Base-by-base conservation (phyloP, 2,329 filamentous ascomycete species). In the Colletotrichum theobromicola region DNA sequence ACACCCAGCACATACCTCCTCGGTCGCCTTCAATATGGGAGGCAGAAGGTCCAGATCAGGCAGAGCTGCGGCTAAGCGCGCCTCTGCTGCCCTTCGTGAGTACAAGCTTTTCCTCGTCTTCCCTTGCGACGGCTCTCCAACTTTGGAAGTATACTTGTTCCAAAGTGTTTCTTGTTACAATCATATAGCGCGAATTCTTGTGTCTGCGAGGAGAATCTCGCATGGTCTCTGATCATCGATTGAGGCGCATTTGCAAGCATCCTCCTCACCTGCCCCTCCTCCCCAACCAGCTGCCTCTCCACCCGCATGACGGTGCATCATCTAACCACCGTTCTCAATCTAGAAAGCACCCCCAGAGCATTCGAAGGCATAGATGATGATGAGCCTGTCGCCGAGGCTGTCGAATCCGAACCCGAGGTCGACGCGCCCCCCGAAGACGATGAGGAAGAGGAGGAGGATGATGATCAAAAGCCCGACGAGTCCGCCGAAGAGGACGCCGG, bases 11-110 rank as follows among this genome's bases (percentile, higher is more conserved):
- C 37, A 16, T n/a, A 46, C 4, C 12, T 34, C 16, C 21, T 16
- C 32, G 8, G 46, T 57, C 42, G 55, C 42, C 18, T 55, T 61
- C 68, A 64, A 16, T 26, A 75, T 75, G 72, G 65, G 68, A 55
- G 72, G 72, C 66, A 63, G 72, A 42, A 69, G 72, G 53, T 75
- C 72, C 81, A 84, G 88, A 81, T 88, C 88, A 77, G 88, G 88
- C 76, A 87, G 88, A 82, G 87, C 88, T 77, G 88, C 88, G 76
- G 88, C 88, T 60, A 89, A 87, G 82, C 87, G 87, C 80, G 88
- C 88, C 75, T 87, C 88, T 75, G 88, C 87, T 76, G 88, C 88
- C 77, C 82, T 90, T 78, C 88, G 88, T 90, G 84, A 80, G 87
- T 64, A 32, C 30, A 74, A 55, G 53, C 64, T 71, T 65, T 67